phyloP scores from a whole-genome alignment of 2,329 filamentous ascomycete genomes.

The Aspergillus aculeatus region DNA sequence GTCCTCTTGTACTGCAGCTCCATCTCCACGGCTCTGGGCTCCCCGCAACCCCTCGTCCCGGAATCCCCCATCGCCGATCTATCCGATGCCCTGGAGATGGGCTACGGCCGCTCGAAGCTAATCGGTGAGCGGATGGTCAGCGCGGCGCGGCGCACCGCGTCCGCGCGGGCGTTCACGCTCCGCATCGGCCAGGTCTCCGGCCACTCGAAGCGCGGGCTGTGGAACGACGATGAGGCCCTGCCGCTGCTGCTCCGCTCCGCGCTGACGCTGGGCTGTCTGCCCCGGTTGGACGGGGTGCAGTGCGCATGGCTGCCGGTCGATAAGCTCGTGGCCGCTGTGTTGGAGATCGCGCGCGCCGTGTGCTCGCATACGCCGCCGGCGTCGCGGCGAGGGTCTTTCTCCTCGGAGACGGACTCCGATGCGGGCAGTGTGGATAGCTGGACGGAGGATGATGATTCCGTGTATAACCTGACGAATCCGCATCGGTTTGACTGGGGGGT shows the following conservation, averaged over 20 bases:
- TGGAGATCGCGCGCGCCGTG: slow-evolving; percentile 24
- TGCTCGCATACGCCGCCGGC: slow-evolving; percentile 13
- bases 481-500: slow-evolving; percentile 35
- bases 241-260: slow-evolving; percentile 36
- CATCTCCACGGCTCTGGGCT: slow-evolving; percentile 41
- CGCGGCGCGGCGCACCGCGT: slow-evolving; percentile 21
- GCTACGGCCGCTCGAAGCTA: slow-evolving; percentile 36
- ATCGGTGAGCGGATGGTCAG: slow-evolving; percentile 33
- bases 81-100: slow-evolving; percentile 25
- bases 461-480: slow-evolving; percentile 35
- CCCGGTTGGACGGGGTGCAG: slow-evolving; percentile 18
- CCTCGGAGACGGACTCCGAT: not conserved
- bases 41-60: not conserved
- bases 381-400: not conserved
- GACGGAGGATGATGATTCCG: slow-evolving; percentile 19
- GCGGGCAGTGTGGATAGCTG: too few relatives aligned
- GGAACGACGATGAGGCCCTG: slow-evolving; percentile 36
- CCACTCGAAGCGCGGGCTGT: slow-evolving; percentile 33
- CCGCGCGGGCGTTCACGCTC: slow-evolving; percentile 30
- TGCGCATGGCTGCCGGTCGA: slow-evolving; percentile 37
- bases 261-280: slow-evolving; percentile 27
- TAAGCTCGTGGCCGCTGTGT: slow-evolving; percentile 25
- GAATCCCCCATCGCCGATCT: slow-evolving; percentile 20
- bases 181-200: slow-evolving; percentile 38
- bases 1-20: slow-evolving; percentile 54